phyloP scores from a whole-genome alignment of 768 basidiomycete genomes.

The Pleurotus sapidus region DNA sequence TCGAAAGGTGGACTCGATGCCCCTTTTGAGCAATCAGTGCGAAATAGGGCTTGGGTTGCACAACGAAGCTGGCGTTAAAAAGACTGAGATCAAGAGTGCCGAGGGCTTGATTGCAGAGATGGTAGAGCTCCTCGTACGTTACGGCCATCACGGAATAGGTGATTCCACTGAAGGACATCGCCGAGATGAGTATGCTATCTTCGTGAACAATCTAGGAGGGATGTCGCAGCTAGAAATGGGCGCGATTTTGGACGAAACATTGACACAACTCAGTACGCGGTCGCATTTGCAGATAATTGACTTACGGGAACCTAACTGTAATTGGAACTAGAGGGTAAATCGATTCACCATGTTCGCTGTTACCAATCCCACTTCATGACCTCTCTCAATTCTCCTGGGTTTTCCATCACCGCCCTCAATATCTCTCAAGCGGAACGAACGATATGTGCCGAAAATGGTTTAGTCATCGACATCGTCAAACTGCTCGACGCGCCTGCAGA shows the following conservation, averaged over 20 bases:
- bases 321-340: not conserved
- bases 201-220: slow-evolving; percentile 57
- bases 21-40: slow-evolving; percentile 24
- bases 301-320: not conserved
- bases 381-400: slow-evolving; percentile 58
- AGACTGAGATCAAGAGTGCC: slow-evolving; percentile 33
- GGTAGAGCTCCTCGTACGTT: slow-evolving; percentile 28
- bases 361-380: slow-evolving; percentile 55
- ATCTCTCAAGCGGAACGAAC: slow-evolving; percentile 27
- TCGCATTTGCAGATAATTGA: not conserved
- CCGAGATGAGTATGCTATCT: slow-evolving; percentile 46
- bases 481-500: slow-evolving; percentile 43
- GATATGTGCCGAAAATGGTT: slow-evolving; percentile 1
- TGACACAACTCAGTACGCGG: slow-evolving; percentile 39
- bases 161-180: slow-evolving; percentile 16
- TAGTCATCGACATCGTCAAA: slow-evolving; percentile 19
- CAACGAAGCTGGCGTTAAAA: slow-evolving; percentile 46
- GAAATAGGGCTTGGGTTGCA: slow-evolving; percentile 57
- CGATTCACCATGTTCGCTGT: slow-evolving; percentile 36
- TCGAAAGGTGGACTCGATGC: slow-evolving; percentile 13
- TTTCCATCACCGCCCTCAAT: slow-evolving; percentile 52
- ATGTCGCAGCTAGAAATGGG: slow-evolving; percentile 50
- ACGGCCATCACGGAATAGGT: too few relatives aligned
- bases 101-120: slow-evolving; percentile 26
- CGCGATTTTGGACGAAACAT: slow-evolving; percentile 41